phyloP scores from a whole-genome alignment of 2,329 filamentous ascomycete species.

The Pseudogymnoascus sp. region DNA sequence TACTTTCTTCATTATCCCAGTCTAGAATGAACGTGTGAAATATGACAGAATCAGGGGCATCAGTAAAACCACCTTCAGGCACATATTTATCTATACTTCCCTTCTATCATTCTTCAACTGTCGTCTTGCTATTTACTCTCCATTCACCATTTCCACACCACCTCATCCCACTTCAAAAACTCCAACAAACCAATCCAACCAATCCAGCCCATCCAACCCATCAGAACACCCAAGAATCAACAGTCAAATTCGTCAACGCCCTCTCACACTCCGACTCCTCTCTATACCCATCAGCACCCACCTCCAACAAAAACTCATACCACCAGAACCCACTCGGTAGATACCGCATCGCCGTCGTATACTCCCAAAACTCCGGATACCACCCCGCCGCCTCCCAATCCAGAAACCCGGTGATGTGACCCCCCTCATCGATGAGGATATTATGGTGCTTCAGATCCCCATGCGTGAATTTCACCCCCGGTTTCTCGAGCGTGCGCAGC shows the following conservation, averaged over 20 bases:
- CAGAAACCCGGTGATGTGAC: slow-evolving; percentile 34
- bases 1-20: too few relatives aligned
- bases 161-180: too few relatives aligned
- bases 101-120: too few relatives aligned
- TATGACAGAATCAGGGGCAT: too few relatives aligned
- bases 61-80: too few relatives aligned
- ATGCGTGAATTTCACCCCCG: slow-evolving; percentile 36
- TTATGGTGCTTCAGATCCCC: slow-evolving; percentile 41
- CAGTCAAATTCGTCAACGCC: slow-evolving; percentile 18
- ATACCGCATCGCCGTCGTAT: slow-evolving; percentile 18
- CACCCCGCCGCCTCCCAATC: slow-evolving; percentile 42
- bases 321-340: slow-evolving; percentile 17
- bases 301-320: slow-evolving; percentile 19
- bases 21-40: too few relatives aligned
- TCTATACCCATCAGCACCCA: slow-evolving; percentile 14
- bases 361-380: slow-evolving; percentile 36
- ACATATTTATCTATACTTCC: too few relatives aligned
- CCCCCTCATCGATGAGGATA: slow-evolving; percentile 33
- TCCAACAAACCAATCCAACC: too few relatives aligned
- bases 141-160: too few relatives aligned
- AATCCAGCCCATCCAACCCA: too few relatives aligned
- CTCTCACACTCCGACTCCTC: slow-evolving; percentile 19
- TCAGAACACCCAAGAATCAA: slow-evolving; percentile 16
- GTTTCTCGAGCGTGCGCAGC: slow-evolving; percentile 16
- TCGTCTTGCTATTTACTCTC: too few relatives aligned